phyloP scores from a whole-genome alignment of 176 grass and related monocot species.

The Eremochloa ophiuroides region DNA sequence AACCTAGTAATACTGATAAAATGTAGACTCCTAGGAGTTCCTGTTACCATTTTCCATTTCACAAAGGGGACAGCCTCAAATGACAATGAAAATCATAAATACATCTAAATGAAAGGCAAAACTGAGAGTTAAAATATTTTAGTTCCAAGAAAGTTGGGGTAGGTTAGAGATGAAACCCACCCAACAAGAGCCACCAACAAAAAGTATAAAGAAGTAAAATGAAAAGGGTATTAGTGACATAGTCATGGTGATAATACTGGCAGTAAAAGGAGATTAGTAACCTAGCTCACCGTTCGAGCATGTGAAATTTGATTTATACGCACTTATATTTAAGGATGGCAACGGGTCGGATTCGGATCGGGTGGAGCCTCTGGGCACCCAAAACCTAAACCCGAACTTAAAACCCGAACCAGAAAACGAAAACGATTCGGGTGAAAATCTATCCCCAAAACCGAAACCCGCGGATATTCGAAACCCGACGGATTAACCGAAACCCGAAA shows the following conservation, averaged over 20 bases:
- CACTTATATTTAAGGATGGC: not conserved
- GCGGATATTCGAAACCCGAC: no score
- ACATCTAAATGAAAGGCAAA: not conserved
- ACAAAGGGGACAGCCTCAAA: not conserved
- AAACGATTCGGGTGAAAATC: no score
- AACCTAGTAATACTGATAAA: not conserved
- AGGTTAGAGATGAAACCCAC: not conserved
- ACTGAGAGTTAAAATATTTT: not conserved
- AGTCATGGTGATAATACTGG: no score
- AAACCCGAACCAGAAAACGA: no score
- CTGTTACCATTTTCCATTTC: not conserved
- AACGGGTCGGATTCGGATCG: no score
- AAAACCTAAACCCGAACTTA: no score
- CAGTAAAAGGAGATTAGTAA: not conserved
- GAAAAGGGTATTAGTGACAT: not conserved
- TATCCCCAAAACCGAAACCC: no score
- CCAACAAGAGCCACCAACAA: not conserved
- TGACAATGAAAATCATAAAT: not conserved
- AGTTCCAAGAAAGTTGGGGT: not conserved
- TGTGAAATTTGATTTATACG: not conserved
- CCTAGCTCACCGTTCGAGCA: not conserved
- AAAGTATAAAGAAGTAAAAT: not conserved
- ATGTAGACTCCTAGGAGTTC: not conserved
- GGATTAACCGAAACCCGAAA: no score
- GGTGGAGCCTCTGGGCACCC: no score